Evolutionary conservation across 768 basidiomycete species (phyloP).

Genomic region (Lanmaoa rubissima): DNA sequence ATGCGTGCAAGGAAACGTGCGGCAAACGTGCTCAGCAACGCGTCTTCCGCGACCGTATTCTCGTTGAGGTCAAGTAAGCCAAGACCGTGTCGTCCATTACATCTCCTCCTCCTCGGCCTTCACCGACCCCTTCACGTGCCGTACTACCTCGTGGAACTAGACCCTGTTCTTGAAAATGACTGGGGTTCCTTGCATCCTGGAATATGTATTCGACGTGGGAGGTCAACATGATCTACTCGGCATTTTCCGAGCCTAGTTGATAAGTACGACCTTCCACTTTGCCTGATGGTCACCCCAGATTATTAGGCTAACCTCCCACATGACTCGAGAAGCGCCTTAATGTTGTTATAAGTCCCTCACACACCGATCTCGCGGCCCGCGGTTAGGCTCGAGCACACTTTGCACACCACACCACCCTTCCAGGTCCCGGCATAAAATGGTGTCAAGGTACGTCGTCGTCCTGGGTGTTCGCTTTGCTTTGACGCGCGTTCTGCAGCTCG

Average conservation of each 20-base stretch:
- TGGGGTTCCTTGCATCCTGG: no score
- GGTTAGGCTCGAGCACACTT: background rate
- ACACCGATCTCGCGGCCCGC: no score
- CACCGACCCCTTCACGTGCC: constrained; percentile 34
- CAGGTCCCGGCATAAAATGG: background rate
- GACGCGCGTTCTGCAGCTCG: background rate
- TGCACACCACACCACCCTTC: background rate
- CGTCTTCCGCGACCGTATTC: constrained; percentile 67
- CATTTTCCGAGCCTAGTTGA: no score
- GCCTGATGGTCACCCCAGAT: no score
- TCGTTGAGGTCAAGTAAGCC: constrained; percentile 58
- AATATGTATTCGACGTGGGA: no score
- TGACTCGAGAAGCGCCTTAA: background rate
- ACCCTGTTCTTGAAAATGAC: no score
- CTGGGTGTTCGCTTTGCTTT: background rate
- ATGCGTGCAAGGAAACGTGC: no score
- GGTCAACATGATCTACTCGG: no score
- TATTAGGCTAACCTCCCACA: no score
- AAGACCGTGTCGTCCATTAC: constrained; percentile 45
- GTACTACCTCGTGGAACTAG: no score
- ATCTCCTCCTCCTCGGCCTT: constrained; percentile 39
- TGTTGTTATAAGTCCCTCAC: no score
- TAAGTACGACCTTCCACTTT: no score
- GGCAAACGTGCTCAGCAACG: constrained; percentile 71
- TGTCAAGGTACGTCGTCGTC: background rate